These are phyloP conservation scores for Hepatocystis sp. DNA, from an alignment of 169 alveolate species.

Conservation along the genomic window DNA sequence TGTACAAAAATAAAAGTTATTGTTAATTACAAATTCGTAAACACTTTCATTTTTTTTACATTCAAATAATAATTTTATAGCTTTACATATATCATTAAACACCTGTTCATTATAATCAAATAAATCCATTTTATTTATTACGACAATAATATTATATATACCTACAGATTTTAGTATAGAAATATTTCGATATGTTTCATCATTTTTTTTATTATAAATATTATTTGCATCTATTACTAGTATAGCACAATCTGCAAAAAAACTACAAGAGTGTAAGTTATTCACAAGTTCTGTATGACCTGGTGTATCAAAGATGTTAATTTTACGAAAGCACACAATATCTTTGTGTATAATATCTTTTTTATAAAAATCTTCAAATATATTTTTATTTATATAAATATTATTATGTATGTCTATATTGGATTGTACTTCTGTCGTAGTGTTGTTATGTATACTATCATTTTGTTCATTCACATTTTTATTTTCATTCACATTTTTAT, in stretches of 20 bases:
- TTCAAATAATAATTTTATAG: constrained; percentile 40
- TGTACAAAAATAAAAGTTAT: constrained; percentile 26
- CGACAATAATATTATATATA: constrained; percentile 78
- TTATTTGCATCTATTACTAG: constrained; percentile 81
- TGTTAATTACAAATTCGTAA: constrained; percentile 57
- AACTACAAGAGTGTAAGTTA: constrained; percentile 81
- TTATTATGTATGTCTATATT: constrained; percentile 1
- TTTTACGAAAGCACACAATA: constrained; percentile 60
- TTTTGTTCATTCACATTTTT: neutral
- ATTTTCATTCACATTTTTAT: neutral
- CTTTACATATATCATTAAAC: constrained; percentile 49
- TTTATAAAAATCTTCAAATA: constrained; percentile 19
- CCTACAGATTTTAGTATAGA: constrained; percentile 81
- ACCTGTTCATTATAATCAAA: constrained; percentile 69
- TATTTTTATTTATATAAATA: constrained; percentile 40
- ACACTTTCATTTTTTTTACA: constrained; percentile 34
- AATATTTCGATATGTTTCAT: constrained; percentile 78
- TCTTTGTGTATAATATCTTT: constrained; percentile 9
- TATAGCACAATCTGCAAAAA: constrained; percentile 83
- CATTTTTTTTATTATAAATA: constrained; percentile 76
- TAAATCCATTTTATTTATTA: constrained; percentile 81
- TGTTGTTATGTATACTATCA: neutral
- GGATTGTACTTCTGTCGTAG: no score
- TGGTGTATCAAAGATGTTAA: constrained; percentile 85
- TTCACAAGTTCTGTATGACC: constrained; percentile 84